Evolutionary conservation across 768 basidiomycete genomes (phyloP), one percentile per base, ranked within the genome.

Genomic region (Calocybe indica): DNA sequence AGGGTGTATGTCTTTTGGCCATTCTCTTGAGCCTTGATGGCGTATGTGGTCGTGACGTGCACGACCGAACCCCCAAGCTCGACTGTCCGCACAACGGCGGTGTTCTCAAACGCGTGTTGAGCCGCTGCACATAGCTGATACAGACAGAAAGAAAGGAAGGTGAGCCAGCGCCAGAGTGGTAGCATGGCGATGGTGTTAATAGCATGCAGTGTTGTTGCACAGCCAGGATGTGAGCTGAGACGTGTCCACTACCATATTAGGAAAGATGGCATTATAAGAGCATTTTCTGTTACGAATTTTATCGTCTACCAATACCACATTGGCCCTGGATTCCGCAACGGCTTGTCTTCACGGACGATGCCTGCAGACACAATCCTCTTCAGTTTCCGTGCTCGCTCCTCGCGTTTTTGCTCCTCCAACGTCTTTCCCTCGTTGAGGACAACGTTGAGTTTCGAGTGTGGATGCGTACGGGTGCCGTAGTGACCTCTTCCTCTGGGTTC

Each of bases 31-130:
- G 88, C 79, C 60, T 81, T 88, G 62, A 92, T 79, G 13, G 87
- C 82, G 66, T 86, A 96, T 41, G 91, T 88, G 40, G 93, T 95
- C 46, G 83, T 88, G 73, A 93, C 81, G 70, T 87, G 84, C 47
- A 92, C 86, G 15, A 91, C 76, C 13, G 93, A 76, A 44, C 94
- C 94, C 33, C 87, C 92, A 15, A 96, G 86, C 57, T 96, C 94
- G 50, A 92, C 74, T 5, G 88, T 83, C 58, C 92, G 85, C 31
- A 93, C 88, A 51, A 98, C 77, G 52, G 86, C 89, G 14, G 87
- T 90, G 56, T 92, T 92, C 76, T 91, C 89, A 67, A 91, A 91
- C 1, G 82, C 2, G 22, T 1, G 22, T 22, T 22, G 22, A 22
- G 22, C 22, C 4, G 22, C 22, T 22, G 22, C 22, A 22, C 22